Conservation (phyloP, 495 filamentous ascomycete species). For the Lentithecium fluviatile region DNA sequence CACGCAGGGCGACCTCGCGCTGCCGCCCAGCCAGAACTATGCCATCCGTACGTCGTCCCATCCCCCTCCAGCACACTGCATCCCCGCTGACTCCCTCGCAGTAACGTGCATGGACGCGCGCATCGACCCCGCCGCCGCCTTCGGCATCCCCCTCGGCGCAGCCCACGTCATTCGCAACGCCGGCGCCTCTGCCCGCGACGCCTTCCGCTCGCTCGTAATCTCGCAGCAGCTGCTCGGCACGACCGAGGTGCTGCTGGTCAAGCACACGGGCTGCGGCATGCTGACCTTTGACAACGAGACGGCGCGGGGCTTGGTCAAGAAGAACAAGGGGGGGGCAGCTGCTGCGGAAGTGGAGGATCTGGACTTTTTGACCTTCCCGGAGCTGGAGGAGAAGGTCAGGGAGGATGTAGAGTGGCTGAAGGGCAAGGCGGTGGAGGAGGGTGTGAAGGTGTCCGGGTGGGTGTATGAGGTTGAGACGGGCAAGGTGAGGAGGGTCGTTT, state of each 20-base stretch:
- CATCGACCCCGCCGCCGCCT: constrained; percentile 67
- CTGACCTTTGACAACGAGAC: constrained; percentile 70
- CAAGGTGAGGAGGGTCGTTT: constrained; percentile 59
- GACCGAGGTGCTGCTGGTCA: constrained; percentile 70
- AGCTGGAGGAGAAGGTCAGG: constrained; percentile 62
- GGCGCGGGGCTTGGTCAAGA: constrained; percentile 55
- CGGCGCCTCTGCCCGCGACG: constrained; percentile 66
- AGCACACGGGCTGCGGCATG: constrained; percentile 84
- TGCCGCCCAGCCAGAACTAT: constrained; percentile 72
- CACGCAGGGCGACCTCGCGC: constrained; percentile 61
- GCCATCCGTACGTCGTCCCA: constrained; percentile 48
- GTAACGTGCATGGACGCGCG: constrained; percentile 87
- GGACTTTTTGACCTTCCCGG: constrained; percentile 64
- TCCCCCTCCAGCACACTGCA: not conserved
- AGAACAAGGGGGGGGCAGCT: constrained; percentile 56
- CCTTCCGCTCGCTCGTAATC: constrained; percentile 72
- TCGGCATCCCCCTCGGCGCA: constrained; percentile 72
- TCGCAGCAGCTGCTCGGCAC: constrained; percentile 83
- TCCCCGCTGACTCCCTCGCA: constrained; percentile 28
- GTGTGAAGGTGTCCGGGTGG: constrained; percentile 67
- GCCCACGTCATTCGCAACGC: constrained; percentile 83
- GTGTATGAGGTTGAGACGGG: constrained; percentile 80
- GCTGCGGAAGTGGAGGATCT: constrained; percentile 44
- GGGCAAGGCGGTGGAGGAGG: constrained; percentile 56
- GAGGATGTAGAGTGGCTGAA: constrained; percentile 67